A percentile compares a stretch with the other conserved stretches of the same genome.
Evolutionary conservation across 768 basidiomycete genomes (phyloP).

Genomic region (Mycena indigotica): DNA sequence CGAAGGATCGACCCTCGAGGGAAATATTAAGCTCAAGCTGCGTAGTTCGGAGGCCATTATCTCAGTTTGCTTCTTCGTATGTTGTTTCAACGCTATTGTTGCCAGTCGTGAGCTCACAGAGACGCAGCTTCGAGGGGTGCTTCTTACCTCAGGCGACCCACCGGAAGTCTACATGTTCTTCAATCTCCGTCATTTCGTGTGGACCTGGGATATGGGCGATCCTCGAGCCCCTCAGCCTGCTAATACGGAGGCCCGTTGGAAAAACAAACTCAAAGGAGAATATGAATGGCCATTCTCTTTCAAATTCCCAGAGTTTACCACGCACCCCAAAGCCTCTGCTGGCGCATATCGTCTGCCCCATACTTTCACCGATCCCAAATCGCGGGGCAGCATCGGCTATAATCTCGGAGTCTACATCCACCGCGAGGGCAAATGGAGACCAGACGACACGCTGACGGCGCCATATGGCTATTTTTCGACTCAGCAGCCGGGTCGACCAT

Average conservation of each 20-base stretch:
- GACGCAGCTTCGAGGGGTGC: slow-evolving; percentile 10
- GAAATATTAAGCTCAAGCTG: slow-evolving; percentile 10
- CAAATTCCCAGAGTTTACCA: slow-evolving; percentile 2
- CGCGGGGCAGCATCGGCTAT: slow-evolving; percentile 3
- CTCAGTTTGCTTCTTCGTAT: slow-evolving; percentile 9
- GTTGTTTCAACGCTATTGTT: not conserved
- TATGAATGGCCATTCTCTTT: slow-evolving; percentile 14
- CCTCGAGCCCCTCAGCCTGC: slow-evolving; percentile 3
- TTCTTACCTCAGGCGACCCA: slow-evolving; percentile 6
- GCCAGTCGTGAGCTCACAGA: not conserved
- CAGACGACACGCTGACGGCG: slow-evolving; percentile 12
- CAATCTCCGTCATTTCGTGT: not conserved
- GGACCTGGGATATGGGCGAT: slow-evolving; percentile 9
- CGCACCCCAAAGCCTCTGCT: not conserved
- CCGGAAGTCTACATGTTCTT: slow-evolving; percentile 6
- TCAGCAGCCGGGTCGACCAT: slow-evolving; percentile 6
- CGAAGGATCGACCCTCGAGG: slow-evolving; percentile 10
- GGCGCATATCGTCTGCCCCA: slow-evolving; percentile 16
- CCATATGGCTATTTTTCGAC: slow-evolving; percentile 11
- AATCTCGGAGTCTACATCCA: slow-evolving; percentile 8
- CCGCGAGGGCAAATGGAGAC: slow-evolving; percentile 6
- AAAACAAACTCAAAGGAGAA: slow-evolving; percentile 13
- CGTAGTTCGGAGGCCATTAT: slow-evolving; percentile 2
- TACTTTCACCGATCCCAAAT: slow-evolving; percentile 4
- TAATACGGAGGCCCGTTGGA: slow-evolving; percentile 4